These are phyloP conservation scores for Casuarina equisetifolia DNA, from an alignment of 306 rosid genomes.

Conservation along the genomic window DNA sequence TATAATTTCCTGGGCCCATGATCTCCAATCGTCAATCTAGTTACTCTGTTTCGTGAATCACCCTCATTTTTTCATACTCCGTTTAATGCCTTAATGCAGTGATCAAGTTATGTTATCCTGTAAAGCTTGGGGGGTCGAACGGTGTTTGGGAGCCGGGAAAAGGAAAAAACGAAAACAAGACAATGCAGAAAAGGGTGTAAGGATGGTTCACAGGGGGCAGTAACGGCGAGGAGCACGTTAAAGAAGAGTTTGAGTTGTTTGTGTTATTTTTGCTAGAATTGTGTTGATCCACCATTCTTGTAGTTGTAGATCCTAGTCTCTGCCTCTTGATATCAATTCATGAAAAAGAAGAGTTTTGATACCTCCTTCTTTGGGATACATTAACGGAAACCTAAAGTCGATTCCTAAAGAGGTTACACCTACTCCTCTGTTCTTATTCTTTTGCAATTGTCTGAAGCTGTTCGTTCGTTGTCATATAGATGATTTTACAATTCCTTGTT, in stretches of 20 bases:
- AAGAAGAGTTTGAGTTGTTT: neutral
- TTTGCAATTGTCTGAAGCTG: neutral
- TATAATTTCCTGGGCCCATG: neutral
- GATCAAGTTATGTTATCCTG: no score
- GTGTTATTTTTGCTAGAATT: neutral
- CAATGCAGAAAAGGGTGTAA: no score
- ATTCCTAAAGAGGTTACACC: constrained; percentile 75
- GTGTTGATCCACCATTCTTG: no score
- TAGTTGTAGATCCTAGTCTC: neutral
- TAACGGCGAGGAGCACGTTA: neutral
- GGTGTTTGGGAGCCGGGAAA: no score
- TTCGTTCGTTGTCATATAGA: no score
- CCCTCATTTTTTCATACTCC: no score
- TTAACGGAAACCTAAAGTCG: constrained; percentile 70
- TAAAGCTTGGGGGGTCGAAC: no score
- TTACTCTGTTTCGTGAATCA: neutral
- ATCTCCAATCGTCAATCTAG: neutral
- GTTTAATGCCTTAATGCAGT: no score
- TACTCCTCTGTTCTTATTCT: neutral
- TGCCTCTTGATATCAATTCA: constrained; percentile 18
- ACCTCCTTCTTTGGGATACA: constrained; percentile 82
- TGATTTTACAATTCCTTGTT: no score
- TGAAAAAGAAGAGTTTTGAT: constrained; percentile 91
- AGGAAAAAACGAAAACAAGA: no score
- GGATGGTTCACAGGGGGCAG: no score